Evolutionary conservation across 1,284 basidiomycete species (phyloP).

Genomic region (Earliella scabrosa): DNA sequence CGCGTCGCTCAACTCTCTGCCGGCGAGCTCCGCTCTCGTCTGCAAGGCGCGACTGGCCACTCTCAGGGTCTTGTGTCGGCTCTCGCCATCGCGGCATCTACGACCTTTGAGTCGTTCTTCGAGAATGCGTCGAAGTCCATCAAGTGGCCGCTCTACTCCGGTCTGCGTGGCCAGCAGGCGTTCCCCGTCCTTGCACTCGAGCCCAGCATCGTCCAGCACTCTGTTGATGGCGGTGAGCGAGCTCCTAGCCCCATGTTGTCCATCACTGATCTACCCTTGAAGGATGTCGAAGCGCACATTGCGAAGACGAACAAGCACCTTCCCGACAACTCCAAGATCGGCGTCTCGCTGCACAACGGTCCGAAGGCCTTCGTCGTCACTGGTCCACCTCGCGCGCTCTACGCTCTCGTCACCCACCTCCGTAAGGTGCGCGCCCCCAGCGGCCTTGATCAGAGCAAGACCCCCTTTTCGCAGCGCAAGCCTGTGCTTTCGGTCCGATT

Average conservation of each 20-base stretch:
- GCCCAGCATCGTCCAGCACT: constrained; percentile 86
- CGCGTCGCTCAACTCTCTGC: constrained; percentile 78
- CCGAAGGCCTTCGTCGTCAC: constrained; percentile 92
- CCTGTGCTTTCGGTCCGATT: constrained; percentile 94
- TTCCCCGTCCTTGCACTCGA: constrained; percentile 96
- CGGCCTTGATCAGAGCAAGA: constrained; percentile 93
- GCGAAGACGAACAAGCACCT: constrained; percentile 90
- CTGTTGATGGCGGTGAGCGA: constrained; percentile 92
- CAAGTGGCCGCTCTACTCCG: constrained; percentile 92
- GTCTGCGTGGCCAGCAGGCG: constrained; percentile 90
- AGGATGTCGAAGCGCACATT: constrained; percentile 84
- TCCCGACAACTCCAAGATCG: constrained; percentile 76
- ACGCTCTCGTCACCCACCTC: constrained; percentile 90
- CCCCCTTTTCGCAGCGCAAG: constrained; percentile 93
- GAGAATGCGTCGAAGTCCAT: constrained; percentile 84
- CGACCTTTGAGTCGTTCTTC: constrained; percentile 74
- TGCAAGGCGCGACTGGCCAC: constrained; percentile 93
- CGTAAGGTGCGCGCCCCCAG: constrained; percentile 88
- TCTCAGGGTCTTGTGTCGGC: constrained; percentile 97
- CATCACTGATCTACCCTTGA: constrained; percentile 82
- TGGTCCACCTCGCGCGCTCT: constrained; percentile 90
- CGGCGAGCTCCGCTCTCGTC: constrained; percentile 75
- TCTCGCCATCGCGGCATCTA: constrained; percentile 84
- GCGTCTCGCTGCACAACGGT: constrained; percentile 92
- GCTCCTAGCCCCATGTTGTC: constrained; percentile 93